A percentile compares a stretch with the other conserved stretches of the same genome.
phyloP scores from a whole-genome alignment of 495 filamentous ascomycete species.

The Rostrohypoxylon terebratum region DNA sequence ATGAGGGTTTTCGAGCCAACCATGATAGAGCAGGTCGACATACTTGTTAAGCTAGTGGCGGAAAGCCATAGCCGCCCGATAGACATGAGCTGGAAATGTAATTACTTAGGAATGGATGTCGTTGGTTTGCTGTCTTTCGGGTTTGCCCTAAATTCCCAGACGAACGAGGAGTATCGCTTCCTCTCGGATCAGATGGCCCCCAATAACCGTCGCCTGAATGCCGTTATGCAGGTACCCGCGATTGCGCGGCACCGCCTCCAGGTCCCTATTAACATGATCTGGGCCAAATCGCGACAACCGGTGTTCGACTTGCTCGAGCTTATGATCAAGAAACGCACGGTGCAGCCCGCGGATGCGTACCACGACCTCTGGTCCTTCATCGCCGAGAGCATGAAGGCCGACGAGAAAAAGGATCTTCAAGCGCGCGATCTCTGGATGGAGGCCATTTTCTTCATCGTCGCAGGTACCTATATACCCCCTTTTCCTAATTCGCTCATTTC shows the following conservation, averaged over 20 bases:
- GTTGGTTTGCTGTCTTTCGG: conserved; percentile 31
- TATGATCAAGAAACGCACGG: conserved; percentile 33
- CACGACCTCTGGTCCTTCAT: conserved; percentile 48
- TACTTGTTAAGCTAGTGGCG: conserved; percentile 18
- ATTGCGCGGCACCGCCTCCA: conserved; percentile 18
- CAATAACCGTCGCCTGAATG: conserved; percentile 6
- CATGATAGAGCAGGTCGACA: conserved; percentile 26
- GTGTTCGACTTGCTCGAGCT: conserved; percentile 15
- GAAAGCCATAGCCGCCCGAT: conserved; percentile 28
- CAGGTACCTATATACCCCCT: conserved; percentile 9
- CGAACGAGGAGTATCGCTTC: conserved; percentile 14
- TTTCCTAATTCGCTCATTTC: not conserved
- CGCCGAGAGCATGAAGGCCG: conserved; percentile 55
- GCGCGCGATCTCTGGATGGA: conserved; percentile 35
- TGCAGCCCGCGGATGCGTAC: conserved; percentile 23
- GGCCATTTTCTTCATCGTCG: conserved; percentile 37
- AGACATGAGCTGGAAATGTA: conserved; percentile 15
- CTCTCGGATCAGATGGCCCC: conserved; percentile 38
- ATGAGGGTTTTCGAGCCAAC: conserved; percentile 40
- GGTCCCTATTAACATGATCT: not conserved
- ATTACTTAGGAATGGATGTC: conserved; percentile 24
- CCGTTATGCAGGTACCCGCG: conserved; percentile 30
- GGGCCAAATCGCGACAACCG: not conserved
- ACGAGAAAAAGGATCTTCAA: not conserved
- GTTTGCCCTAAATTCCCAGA: conserved; percentile 21